Evolutionary conservation across 257 asterid genomes (phyloP).

Genomic region (Solanum chilense): DNA sequence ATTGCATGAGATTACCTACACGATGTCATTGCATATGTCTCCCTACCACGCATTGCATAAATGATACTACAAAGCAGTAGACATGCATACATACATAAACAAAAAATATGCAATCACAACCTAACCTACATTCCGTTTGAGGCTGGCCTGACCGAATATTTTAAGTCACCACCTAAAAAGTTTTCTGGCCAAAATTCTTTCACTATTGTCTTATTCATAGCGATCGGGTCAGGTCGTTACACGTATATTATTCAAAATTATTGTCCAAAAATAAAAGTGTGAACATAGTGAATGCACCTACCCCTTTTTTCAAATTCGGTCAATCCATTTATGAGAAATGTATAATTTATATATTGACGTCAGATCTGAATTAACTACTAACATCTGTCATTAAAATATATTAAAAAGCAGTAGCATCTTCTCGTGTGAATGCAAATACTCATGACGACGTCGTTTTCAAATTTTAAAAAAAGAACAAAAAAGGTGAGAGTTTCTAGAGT

Average conservation of each 20-base stretch:
- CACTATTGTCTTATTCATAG: neutral
- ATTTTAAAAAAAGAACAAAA: neutral
- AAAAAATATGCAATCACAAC: neutral
- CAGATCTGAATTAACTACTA: neutral
- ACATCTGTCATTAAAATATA: neutral
- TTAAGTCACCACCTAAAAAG: neutral
- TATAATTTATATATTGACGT: too few species aligned
- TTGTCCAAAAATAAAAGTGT: neutral
- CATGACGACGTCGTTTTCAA: neutral
- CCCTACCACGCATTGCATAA: neutral
- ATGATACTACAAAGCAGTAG: neutral
- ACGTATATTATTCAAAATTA: neutral
- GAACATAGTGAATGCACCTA: neutral
- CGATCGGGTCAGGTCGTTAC: neutral
- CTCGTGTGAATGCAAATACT: neutral
- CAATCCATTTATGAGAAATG: neutral
- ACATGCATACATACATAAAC: neutral
- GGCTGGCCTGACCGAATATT: fast-evolving
- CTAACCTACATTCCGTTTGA: too few species aligned
- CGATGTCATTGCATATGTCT: neutral
- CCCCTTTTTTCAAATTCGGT: neutral
- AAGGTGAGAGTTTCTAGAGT: neutral
- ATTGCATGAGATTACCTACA: neutral
- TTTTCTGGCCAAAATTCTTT: neutral
- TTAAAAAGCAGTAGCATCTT: neutral